Base-by-base conservation (phyloP, 306 rosid species). In the Abrus pulchellus region DNA sequence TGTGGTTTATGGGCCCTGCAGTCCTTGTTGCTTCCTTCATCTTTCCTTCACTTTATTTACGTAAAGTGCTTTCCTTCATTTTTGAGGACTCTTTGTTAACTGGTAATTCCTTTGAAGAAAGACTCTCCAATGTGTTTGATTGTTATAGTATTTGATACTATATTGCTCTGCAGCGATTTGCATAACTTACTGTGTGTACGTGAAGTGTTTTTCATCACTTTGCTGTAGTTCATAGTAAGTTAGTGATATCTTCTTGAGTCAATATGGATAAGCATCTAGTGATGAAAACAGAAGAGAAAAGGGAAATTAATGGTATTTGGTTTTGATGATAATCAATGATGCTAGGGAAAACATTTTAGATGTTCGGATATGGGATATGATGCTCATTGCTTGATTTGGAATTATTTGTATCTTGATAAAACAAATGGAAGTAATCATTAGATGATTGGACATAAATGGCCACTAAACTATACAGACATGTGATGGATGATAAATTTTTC, bases 51-150 rank as follows among this genome's bases (percentile, higher is more conserved):
- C 96, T 95, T 20, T 93, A 95, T 86, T 72, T 95, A 79, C 97
- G 98, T 47, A 88, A 85, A 90, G 70, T 91, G 48, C 91, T 95
- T 27, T 91, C 96, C 63, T 79, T 87, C 70, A 56, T 95, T 79
- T 95, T 92, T 84, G 99, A 95, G 90, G 99, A 95, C 87, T 95
- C 99, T 44, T 79, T 95, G 86, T 83, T 95, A 74, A 95, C 99
- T 78, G 99, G 99, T 77, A 74, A 75, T 13, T 68, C 78, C 72
- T 74, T 52, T 3, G 50, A 74, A 82, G 64, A 66, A 66, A 29
- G 48, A 59, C 68, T 54, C 13, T 55, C n/a, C 53, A 41, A 40
- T 30, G 8, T 45, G 29, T 75, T 79, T 62, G 72, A 63, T 72
- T 59, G 64, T 62, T 57, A 28, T 9, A 30, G 41, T 32, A 55